Evolutionary conservation across 1,139 yeast genomes (phyloP), one percentile per base, ranked within the genome.

Genomic region (Saccharomyces hybrid): DNA sequence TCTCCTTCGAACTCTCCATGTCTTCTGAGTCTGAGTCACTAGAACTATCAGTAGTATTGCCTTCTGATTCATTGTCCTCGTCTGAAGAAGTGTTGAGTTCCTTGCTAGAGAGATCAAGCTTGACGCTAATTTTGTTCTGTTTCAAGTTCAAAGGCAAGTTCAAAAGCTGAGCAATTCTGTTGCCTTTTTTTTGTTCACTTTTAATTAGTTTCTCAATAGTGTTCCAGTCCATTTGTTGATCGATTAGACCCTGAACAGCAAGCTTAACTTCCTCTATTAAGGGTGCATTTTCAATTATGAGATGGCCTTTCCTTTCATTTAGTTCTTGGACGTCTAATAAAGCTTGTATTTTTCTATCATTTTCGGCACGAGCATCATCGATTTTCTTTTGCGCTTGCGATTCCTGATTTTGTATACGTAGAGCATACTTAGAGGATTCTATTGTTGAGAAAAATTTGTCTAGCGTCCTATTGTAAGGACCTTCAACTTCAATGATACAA

Each of bases 191-290:
- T 62, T 88, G 84, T 63, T 91, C 97, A 51, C 83, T 77, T 53
- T 78, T 74, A 53, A 93, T 83, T 54, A 85, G 73, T 60, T 85
- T 83, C 66, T 87, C 97, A 57, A 91, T 90, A 59, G 89, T 87
- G 34, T 82, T 79, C 99, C 99, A 93, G 68, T 93, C 98, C 91
- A 89, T 88, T 60, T 89, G 95, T 66, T 88, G 95, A 52, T 85
- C 83, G 5, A 91, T 61, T 54, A 88, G 72, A 0, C 75, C 75
- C 56, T 83, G 85, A 7, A 93, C 86, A 9, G 88, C 85, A 13
- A 69, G 73, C 56, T 81, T 84, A 50, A 95, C 90, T 27, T 81
- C 81, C 54, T 86, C 93, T 2, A 91, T 91, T 41, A 81, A 66
- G 32, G 82, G 83, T 3, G 95, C 86, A 66, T 86, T 78, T 44